phyloP scores from a whole-genome alignment of 108 stramenopile species.

The Cyclotella choctawhatcheeana region DNA sequence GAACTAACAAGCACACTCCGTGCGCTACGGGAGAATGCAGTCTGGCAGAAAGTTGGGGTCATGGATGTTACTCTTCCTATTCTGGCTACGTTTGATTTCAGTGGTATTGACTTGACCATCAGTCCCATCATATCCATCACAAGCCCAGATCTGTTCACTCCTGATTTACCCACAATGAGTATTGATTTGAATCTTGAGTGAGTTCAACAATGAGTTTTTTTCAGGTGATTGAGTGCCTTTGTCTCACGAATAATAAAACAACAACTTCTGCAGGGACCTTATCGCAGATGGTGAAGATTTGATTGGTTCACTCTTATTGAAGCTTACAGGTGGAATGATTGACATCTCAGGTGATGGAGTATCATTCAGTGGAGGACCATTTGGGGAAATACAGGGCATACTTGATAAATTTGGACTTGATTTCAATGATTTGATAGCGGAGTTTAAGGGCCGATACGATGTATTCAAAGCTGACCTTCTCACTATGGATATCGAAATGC shows the following conservation, averaged over 20 bases:
- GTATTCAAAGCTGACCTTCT: conserved; percentile 7
- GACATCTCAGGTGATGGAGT: neutral
- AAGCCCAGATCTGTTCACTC: conserved; percentile 18
- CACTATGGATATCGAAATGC: neutral
- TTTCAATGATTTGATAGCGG: conserved; percentile 6
- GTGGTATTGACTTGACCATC: conserved; percentile 1
- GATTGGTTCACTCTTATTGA: conserved; percentile 1
- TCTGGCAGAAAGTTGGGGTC: conserved; percentile 28
- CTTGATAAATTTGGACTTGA: conserved; percentile 26
- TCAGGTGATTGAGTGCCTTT: no score
- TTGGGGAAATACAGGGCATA: conserved; percentile 16
- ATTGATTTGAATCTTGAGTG: conserved; percentile 27
- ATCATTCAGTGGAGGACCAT: conserved; percentile 9
- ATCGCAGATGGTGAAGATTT: conserved; percentile 15
- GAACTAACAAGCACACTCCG: conserved; percentile 1
- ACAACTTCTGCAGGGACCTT: conserved; percentile 9
- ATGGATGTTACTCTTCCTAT: conserved; percentile 23
- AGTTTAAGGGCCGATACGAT: conserved; percentile 10
- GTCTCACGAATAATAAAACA: neutral
- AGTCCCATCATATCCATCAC: conserved; percentile 20
- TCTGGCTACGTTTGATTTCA: neutral
- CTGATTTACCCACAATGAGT: neutral
- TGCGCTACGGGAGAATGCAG: conserved; percentile 24
- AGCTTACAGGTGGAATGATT: conserved; percentile 10
- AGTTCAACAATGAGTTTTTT: no score